These are phyloP conservation scores for Pichia sp. DNA, from an alignment of 1,139 yeast species.

Conservation along the genomic window DNA sequence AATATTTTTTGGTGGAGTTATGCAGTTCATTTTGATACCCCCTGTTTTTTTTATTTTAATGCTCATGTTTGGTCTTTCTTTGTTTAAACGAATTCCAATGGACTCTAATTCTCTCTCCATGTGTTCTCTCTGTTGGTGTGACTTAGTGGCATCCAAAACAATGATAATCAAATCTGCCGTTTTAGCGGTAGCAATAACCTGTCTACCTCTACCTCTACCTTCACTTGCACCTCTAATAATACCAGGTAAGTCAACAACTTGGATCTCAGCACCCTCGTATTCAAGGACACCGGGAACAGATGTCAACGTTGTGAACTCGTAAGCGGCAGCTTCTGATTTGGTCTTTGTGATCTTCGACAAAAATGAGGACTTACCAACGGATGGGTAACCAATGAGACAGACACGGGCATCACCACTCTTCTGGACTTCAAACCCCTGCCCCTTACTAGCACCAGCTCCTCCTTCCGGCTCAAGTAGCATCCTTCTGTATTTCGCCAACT, in stretches of 20 bases:
- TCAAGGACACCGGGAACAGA: slow-evolving; percentile 95
- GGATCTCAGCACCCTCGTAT: slow-evolving; percentile 95
- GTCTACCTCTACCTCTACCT: slow-evolving; percentile 97
- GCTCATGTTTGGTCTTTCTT: slow-evolving; percentile 71
- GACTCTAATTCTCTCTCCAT: slow-evolving; percentile 87
- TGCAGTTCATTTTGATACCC: slow-evolving; percentile 78
- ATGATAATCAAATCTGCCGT: slow-evolving; percentile 89
- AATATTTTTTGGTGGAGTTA: slow-evolving; percentile 73
- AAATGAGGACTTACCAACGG: slow-evolving; percentile 93
- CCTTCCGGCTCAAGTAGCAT: slow-evolving; percentile 89
- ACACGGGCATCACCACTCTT: slow-evolving; percentile 97
- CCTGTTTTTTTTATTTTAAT: slow-evolving; percentile 81
- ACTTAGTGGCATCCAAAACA: slow-evolving; percentile 94
- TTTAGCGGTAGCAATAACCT: slow-evolving; percentile 92
- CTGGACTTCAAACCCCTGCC: slow-evolving; percentile 92
- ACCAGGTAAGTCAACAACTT: slow-evolving; percentile 94
- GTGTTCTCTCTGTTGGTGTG: slow-evolving; percentile 78
- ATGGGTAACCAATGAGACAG: slow-evolving; percentile 92
- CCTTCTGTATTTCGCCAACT: slow-evolving; percentile 87
- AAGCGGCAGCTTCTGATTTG: slow-evolving; percentile 89
- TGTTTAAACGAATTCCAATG: slow-evolving; percentile 87
- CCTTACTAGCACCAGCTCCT: slow-evolving; percentile 46
- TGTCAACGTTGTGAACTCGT: slow-evolving; percentile 92
- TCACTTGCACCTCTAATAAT: slow-evolving; percentile 95
- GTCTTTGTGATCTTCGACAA: slow-evolving; percentile 85